Percentiles rank a stretch among this genome's conserved stretches.
Evolutionary conservation across 2,329 filamentous ascomycete genomes (phyloP).

Genomic region (Diaporthe vaccinii): DNA sequence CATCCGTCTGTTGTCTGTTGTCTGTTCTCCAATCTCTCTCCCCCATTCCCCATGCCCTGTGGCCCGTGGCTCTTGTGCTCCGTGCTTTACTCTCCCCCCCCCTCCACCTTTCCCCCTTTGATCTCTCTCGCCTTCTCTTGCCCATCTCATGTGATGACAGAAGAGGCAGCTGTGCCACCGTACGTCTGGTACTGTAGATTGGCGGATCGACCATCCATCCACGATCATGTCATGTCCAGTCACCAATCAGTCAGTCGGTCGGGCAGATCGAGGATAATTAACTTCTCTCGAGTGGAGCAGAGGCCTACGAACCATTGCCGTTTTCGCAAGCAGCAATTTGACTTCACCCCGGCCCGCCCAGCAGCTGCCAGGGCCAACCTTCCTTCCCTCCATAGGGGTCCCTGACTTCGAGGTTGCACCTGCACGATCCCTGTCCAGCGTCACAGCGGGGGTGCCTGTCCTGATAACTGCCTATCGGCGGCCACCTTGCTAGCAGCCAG

Average conservation of each 20-base stretch:
- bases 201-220: conserved; percentile 13
- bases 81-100: neutral
- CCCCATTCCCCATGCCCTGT: neutral
- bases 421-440: conserved; percentile 34
- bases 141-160: neutral
- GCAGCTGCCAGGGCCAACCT: conserved; percentile 16
- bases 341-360: neutral
- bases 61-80: neutral
- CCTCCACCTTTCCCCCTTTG: conserved; percentile 1
- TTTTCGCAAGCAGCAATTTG: conserved; percentile 38
- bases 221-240: conserved; percentile 19
- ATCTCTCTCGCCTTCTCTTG: conserved; percentile 6
- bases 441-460: conserved; percentile 30
- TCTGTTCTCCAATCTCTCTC: neutral
- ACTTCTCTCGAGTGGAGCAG: conserved; percentile 13
- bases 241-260: conserved; percentile 21
- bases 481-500: neutral
- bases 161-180: neutral
- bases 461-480: conserved; percentile 8
- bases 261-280: conserved; percentile 9
- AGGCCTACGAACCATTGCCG: conserved; percentile 28
- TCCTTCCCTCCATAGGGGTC: conserved; percentile 20
- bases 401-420: conserved; percentile 7
- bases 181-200: neutral
- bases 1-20: neutral